Percentiles rank a stretch among this genome's conserved stretches.
These are phyloP conservation scores for Coffea eugenioides DNA, from an alignment of 257 asterid genomes.

Conservation along the genomic window DNA sequence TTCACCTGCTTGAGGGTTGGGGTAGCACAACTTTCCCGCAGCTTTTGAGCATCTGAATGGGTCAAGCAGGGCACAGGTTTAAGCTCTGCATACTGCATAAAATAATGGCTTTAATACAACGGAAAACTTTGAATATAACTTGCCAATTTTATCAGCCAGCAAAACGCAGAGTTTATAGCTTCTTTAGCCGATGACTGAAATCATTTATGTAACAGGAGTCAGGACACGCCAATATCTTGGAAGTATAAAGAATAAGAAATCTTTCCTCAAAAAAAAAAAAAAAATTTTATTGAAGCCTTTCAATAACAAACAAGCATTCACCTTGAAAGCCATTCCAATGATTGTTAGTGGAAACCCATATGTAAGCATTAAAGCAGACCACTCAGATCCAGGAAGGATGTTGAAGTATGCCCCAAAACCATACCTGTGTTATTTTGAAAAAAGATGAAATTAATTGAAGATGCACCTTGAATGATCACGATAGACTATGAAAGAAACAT, in stretches of 20 bases:
- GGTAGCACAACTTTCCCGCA: constrained; percentile 91
- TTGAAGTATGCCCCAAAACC: constrained; percentile 98
- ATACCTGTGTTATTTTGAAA: constrained; percentile 46
- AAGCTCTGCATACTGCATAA: constrained; percentile 92
- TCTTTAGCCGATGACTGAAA: constrained; percentile 6
- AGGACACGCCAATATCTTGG: background rate
- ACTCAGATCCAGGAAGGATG: constrained; percentile 95
- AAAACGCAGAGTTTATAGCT: background rate
- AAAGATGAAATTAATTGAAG: constrained; percentile 2
- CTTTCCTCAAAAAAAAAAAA: no score
- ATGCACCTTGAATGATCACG: background rate
- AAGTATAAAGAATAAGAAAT: background rate
- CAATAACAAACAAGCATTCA: constrained; percentile 21
- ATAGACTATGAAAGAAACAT: background rate
- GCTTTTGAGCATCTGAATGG: constrained; percentile 67
- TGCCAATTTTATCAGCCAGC: constrained; percentile 8
- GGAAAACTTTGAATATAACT: background rate
- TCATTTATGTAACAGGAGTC: background rate
- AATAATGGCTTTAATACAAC: background rate
- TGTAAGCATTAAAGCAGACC: constrained; percentile 97
- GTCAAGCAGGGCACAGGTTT: constrained; percentile 97
- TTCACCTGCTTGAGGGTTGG: constrained; percentile 84
- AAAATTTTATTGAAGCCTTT: background rate
- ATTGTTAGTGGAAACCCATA: constrained; percentile 98
- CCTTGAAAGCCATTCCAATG: constrained; percentile 99